These are phyloP conservation scores for Penicillium lividum DNA, from an alignment of 495 filamentous ascomycete genomes.

Conservation along the genomic window DNA sequence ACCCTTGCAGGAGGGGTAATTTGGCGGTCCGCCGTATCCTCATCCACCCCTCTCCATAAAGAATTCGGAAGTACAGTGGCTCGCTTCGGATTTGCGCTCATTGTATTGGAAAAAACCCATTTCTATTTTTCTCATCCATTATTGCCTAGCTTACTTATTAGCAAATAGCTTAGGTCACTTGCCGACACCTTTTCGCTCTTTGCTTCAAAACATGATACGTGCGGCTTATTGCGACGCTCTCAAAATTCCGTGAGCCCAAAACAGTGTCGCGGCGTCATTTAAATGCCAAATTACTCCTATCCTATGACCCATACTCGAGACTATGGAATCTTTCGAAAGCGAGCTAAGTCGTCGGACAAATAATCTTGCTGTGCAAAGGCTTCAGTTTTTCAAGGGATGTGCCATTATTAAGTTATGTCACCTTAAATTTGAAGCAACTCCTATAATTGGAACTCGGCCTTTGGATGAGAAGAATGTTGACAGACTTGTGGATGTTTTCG, in stretches of 20 bases:
- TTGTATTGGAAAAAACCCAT: not conserved
- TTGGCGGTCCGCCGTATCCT: not conserved
- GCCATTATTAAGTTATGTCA: not conserved
- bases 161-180: too few relatives aligned
- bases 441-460: not conserved
- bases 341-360: not conserved
- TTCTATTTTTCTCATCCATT: too few relatives aligned
- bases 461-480: constrained; percentile 1
- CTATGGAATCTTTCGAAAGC: not conserved
- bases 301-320: too few relatives aligned
- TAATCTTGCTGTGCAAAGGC: not conserved
- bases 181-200: too few relatives aligned
- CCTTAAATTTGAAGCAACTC: not conserved
- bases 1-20: not conserved
- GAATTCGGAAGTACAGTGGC: not conserved
- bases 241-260: too few relatives aligned
- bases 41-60: not conserved
- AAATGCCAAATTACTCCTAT: too few relatives aligned
- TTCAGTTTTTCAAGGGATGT: not conserved
- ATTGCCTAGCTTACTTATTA: too few relatives aligned
- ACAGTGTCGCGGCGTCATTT: too few relatives aligned
- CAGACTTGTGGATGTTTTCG: constrained; percentile 11
- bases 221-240: too few relatives aligned
- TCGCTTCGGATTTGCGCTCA: not conserved
- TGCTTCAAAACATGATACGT: too few relatives aligned